Evolutionary conservation across 768 basidiomycete species (phyloP), one percentile per base, ranked within the genome.

Genomic region (Cystofilobasidium macerans): DNA sequence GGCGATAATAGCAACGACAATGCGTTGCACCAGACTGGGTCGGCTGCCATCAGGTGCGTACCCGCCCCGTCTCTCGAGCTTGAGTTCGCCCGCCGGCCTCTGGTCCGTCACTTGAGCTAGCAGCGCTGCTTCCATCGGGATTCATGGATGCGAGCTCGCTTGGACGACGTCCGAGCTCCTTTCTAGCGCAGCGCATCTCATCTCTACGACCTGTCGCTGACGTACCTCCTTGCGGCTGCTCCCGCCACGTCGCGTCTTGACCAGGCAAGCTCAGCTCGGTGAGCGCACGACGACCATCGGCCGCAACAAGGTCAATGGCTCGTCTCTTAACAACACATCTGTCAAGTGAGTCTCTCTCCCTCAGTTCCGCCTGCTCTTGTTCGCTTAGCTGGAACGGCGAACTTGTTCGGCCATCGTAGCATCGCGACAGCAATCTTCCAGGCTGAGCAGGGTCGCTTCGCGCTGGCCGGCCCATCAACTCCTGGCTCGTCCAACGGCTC

Each of bases 321-420:
- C 59, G n/a, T 61, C 65, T 26, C 54, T 67, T 28, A 33, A 67
- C 65, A 62, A 57, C 65, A 67, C 65, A 2, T 67, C 65, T 38
- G 67, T 68, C 56, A 68, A 68, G 67, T 68, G 24, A 8, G 65
- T 53, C 38, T n/a, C n/a, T n/a, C 62, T 43, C 42, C 57, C 33
- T 53, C 18, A 14, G n/a, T 33, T 9, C 35, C 54, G 16, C 43
- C 33, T 56, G 63, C 5, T 16, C 38, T 20, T 28, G n/a, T 0
- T 64, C 54, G n/a, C 33, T 22, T 45, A 45, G 14, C 33, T 56
- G 53, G 22, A 24, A 8, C 30, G 24, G 8, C 36, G 24, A 9
- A 26, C 20, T 54, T 0, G 20, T 43, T 56, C n/a, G 11, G 28
- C 11, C 9, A 1, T 43, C 33, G 18, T 60, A 67, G 65, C 53